These are phyloP conservation scores for Rhodotorula kratochvilovae DNA, from an alignment of 768 basidiomycete genomes.

Conservation along the genomic window DNA sequence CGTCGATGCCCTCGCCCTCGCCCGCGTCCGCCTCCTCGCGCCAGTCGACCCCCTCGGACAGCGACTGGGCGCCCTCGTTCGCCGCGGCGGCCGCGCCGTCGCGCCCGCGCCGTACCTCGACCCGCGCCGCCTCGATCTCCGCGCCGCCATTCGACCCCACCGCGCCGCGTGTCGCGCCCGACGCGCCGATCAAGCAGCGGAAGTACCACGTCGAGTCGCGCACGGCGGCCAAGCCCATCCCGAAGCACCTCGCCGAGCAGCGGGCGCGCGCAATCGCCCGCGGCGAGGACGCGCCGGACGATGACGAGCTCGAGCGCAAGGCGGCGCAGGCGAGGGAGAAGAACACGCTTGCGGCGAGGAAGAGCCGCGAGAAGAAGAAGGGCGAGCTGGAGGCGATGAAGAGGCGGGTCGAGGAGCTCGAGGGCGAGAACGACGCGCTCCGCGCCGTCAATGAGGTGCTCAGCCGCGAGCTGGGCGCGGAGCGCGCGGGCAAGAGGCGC, in stretches of 20 bases:
- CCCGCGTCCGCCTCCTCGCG: no score
- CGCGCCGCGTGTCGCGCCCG: constrained; percentile 3
- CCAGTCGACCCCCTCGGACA: no score
- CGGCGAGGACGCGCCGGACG: neutral
- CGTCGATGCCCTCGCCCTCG: neutral
- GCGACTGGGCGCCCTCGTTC: no score
- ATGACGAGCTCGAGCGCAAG: neutral
- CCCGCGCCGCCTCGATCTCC: neutral
- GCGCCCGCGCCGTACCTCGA: neutral
- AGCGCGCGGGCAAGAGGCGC: neutral
- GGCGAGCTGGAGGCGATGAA: neutral
- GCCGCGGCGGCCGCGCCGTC: neutral
- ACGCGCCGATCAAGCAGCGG: constrained; percentile 3
- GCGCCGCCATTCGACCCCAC: neutral
- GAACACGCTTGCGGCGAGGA: constrained; percentile 22
- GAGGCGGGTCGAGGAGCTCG: neutral
- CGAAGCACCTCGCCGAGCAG: neutral
- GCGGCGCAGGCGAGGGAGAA: neutral
- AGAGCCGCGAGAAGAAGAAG: constrained; percentile 15
- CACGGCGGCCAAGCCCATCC: neutral
- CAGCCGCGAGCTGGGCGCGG: neutral
- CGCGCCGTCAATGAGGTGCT: neutral
- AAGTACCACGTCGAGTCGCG: neutral
- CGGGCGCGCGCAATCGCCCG: neutral
- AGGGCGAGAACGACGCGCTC: neutral